phyloP scores from a whole-genome alignment of 129 eudicot species.

The Helianthus annuus region HanXRQr2.0-SUNRISE NC_035448.2:183261361-183261860 shows the following conservation, averaged over 20 bases:
- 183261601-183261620: conserved; percentile 26
- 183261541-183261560: conserved; percentile 24
- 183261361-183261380: conserved; percentile 28
- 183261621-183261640: conserved; percentile 49
- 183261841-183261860: neutral
- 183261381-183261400: conserved; percentile 27
- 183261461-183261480: conserved; percentile 20
- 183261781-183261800: neutral
- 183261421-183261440: conserved; percentile 27
- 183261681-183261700: neutral
- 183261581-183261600: conserved; percentile 28
- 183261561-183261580: conserved; percentile 27
- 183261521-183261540: conserved; percentile 21
- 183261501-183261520: conserved; percentile 21
- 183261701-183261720: neutral
- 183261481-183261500: conserved; percentile 23
- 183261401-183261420: conserved; percentile 36
- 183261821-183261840: conserved; percentile 18
- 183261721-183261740: neutral
- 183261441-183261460: conserved; percentile 20
- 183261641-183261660: conserved; percentile 17
- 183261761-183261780: neutral
- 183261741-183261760: neutral
- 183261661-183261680: conserved; percentile 1
- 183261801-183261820: neutral